Evolutionary conservation across 768 basidiomycete genomes (phyloP).

Genomic region (Lactarius vividus): DNA sequence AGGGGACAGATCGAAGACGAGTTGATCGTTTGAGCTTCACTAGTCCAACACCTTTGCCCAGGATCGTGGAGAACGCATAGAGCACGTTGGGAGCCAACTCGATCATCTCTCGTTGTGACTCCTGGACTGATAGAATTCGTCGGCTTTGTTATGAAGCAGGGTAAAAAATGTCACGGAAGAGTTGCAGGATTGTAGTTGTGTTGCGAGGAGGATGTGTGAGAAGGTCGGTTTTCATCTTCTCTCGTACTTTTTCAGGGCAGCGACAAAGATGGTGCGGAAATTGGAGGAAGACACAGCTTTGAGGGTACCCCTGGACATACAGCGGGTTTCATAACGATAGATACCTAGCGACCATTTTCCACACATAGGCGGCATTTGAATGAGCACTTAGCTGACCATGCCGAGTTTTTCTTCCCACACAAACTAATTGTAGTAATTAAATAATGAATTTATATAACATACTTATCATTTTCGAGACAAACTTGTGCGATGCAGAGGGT

Average conservation of each 20-base stretch:
- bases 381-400: too few relatives aligned
- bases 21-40: background rate
- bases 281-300: background rate
- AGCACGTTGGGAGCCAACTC: background rate
- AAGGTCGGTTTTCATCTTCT: background rate
- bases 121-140: background rate
- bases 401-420: too few relatives aligned
- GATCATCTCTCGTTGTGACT: background rate
- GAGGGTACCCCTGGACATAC: background rate
- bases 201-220: background rate
- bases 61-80: background rate
- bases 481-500: too few relatives aligned
- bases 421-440: too few relatives aligned
- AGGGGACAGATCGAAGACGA: background rate
- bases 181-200: background rate
- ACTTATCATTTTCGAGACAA: too few relatives aligned
- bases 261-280: background rate
- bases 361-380: too few relatives aligned
- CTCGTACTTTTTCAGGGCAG: background rate
- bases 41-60: background rate
- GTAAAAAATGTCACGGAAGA: background rate
- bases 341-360: too few relatives aligned
- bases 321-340: too few relatives aligned
- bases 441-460: too few relatives aligned
- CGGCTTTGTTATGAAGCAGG: background rate